These are phyloP conservation scores for Marchantia paleacea DNA, from an alignment of 225 moss, liverwort and hornwort species.

Conservation along the genomic window DNA sequence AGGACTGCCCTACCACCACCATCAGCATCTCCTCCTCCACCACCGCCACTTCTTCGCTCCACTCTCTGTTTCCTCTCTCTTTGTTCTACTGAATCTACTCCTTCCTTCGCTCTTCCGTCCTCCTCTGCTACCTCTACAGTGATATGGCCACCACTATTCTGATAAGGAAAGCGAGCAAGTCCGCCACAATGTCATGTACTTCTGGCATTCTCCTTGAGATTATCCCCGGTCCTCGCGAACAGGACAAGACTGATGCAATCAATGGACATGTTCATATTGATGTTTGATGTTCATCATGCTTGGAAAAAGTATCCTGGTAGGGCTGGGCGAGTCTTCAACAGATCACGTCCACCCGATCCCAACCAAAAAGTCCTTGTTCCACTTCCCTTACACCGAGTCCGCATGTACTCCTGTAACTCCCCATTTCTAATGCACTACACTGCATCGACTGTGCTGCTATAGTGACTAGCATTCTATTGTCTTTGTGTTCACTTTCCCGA, in stretches of 20 bases:
- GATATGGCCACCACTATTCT: no score
- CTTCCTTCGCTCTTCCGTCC: no score
- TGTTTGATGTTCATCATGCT: slow-evolving; percentile 3
- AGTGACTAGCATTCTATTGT: not conserved
- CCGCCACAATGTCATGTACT: no score
- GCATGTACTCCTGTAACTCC: not conserved
- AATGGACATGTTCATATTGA: not conserved
- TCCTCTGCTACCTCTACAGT: no score
- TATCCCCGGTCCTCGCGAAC: not conserved
- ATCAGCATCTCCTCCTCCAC: no score
- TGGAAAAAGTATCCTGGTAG: not conserved
- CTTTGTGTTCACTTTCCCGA: not conserved
- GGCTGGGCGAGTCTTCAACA: not conserved
- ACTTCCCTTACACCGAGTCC: not conserved
- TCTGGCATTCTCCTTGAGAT: not conserved
- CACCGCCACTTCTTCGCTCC: no score
- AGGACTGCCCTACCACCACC: no score
- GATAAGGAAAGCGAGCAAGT: no score
- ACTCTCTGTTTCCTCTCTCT: no score
- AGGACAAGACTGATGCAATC: slow-evolving; percentile 7
- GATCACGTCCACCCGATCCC: slow-evolving; percentile 5
- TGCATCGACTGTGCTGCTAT: not conserved
- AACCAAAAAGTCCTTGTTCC: not conserved
- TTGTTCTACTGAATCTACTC: no score
- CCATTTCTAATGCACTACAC: not conserved